Percentiles rank a stretch among this genome's conserved stretches.
Evolutionary conservation across 2,329 filamentous ascomycete species (phyloP).

Genomic region (Pyricularia sp.): DNA sequence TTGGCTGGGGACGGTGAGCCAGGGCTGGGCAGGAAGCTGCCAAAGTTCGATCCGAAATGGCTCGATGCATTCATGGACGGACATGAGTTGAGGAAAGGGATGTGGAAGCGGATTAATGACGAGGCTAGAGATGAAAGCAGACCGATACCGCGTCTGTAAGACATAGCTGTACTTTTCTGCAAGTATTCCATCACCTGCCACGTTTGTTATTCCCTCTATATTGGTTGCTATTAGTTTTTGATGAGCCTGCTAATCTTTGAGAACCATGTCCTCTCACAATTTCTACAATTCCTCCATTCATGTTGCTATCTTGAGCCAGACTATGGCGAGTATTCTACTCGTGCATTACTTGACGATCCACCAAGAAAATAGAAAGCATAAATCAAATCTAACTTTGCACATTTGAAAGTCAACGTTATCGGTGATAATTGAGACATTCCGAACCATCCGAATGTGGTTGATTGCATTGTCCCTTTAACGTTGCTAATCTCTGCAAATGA

Average conservation of each 20-base stretch:
- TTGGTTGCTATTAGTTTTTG: no score
- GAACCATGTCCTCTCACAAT: no score
- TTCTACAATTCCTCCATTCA: no score
- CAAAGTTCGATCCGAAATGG: constrained; percentile 7
- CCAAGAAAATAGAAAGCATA: no score
- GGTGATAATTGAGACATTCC: background rate
- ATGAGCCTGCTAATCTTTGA: no score
- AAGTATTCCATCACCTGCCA: background rate
- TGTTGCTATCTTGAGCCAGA: no score
- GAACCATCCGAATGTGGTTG: background rate
- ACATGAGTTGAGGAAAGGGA: constrained; percentile 8
- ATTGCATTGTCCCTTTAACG: background rate
- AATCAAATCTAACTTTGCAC: no score
- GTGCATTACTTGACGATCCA: no score
- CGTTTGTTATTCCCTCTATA: no score
- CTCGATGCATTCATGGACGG: constrained; percentile 8
- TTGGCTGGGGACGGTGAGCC: background rate
- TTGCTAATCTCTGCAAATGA: no score
- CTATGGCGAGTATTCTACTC: no score
- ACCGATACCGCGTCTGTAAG: background rate
- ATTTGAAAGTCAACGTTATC: background rate
- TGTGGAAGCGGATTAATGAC: constrained; percentile 8
- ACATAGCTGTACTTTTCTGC: background rate
- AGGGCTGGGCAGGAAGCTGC: constrained; percentile 1
- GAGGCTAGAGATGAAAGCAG: background rate